These are phyloP conservation scores for Coemansia javaensis DNA, from an alignment of 192 early-diverging fungal genomes.

Conservation along the genomic window DNA sequence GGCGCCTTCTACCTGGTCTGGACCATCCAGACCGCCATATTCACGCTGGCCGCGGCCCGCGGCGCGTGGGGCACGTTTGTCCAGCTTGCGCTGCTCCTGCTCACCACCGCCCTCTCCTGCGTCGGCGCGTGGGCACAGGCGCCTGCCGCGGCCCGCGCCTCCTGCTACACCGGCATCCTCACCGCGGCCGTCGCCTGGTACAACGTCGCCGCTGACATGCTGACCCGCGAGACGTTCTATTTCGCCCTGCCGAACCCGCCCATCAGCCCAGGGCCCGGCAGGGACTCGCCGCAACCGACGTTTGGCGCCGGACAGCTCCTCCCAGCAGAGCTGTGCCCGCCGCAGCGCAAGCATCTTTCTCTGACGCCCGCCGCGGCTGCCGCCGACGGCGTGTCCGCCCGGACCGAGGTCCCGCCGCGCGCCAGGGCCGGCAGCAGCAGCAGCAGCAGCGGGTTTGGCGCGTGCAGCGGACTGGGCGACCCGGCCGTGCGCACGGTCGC, in stretches of 20 bases:
- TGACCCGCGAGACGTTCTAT: slow-evolving; percentile 52
- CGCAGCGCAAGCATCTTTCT: slow-evolving; percentile 2
- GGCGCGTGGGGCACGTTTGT: slow-evolving; percentile 47
- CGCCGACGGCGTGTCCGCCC: too few species aligned
- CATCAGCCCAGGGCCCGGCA: slow-evolving; percentile 1
- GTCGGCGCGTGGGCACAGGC: slow-evolving; percentile 46
- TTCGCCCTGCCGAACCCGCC: slow-evolving; percentile 50
- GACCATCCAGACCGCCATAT: slow-evolving; percentile 53
- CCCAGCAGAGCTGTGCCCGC: slow-evolving; percentile 3
- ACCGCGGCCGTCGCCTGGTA: slow-evolving; percentile 53
- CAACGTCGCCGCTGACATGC: slow-evolving; percentile 51
- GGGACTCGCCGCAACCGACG: too few species aligned
- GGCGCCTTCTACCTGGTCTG: slow-evolving; percentile 52
- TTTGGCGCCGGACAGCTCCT: too few species aligned
- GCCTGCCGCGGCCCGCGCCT: slow-evolving; percentile 26
- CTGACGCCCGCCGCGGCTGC: slow-evolving; percentile 23
- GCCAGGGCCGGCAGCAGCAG: neutral
- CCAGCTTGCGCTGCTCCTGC: slow-evolving; percentile 43
- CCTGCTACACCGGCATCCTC: slow-evolving; percentile 48
- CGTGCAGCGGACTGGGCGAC: too few species aligned
- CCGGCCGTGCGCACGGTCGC: too few species aligned
- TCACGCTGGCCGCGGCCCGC: slow-evolving; percentile 46
- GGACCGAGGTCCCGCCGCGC: neutral
- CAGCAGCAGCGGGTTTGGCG: neutral
- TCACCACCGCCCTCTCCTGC: slow-evolving; percentile 44